Evolutionary conservation across 2,329 filamentous ascomycete species (phyloP).

Genomic region (Claviceps monticola): DNA sequence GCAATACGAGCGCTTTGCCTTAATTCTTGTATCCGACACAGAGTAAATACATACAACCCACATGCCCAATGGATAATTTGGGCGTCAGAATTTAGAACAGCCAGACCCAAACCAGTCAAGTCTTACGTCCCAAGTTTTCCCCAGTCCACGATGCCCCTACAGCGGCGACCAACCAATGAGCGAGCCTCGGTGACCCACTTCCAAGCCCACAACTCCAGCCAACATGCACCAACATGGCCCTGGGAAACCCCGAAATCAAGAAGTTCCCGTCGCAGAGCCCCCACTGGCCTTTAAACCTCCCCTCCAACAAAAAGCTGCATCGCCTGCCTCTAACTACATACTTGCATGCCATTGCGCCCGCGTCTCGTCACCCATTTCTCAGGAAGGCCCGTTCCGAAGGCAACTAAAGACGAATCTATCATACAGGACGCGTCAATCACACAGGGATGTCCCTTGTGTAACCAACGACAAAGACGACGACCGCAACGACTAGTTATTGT

Average conservation of each 20-base stretch:
- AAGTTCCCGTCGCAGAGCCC: background rate
- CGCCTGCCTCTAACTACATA: background rate
- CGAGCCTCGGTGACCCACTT: background rate
- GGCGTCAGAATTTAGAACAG: too few relatives aligned
- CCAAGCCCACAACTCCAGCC: background rate
- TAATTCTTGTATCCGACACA: too few relatives aligned
- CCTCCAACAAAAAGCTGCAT: constrained; percentile 4
- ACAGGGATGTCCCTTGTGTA: background rate
- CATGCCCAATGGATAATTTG: too few relatives aligned
- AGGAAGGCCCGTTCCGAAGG: background rate
- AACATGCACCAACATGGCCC: background rate
- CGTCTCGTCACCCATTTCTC: background rate
- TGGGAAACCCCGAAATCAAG: background rate
- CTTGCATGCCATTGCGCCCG: constrained; percentile 3
- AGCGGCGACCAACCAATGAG: too few relatives aligned
- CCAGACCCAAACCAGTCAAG: too few relatives aligned
- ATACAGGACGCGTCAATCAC: too few relatives aligned
- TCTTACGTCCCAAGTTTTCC: too few relatives aligned
- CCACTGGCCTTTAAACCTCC: constrained; percentile 4
- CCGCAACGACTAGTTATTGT: background rate
- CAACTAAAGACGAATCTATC: too few relatives aligned
- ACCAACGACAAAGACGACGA: background rate
- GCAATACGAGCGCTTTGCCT: too few relatives aligned
- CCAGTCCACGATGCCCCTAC: too few relatives aligned
- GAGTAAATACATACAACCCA: too few relatives aligned